Evolutionary conservation across 1,284 basidiomycete genomes (phyloP), one percentile per base, ranked within the genome.

Genomic region (Boletus semigastroideus): DNA sequence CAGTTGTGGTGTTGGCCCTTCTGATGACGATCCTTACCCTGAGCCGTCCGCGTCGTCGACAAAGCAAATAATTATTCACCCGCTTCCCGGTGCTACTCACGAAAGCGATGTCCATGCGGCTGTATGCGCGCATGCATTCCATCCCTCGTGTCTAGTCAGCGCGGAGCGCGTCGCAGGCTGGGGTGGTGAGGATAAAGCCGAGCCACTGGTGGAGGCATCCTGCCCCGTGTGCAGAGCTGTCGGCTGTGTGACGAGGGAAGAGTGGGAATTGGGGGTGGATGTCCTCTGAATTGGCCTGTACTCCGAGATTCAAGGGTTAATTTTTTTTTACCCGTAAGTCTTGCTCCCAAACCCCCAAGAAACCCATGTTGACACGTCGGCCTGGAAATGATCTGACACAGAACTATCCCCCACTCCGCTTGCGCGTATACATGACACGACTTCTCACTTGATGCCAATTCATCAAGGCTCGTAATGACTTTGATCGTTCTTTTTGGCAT

Each of bases 1-100:
- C 31, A 83, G 80, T 56, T 90, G 87, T 65, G 86, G 84, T 3
- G 62, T 88, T 25, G 88, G 86, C 0, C 87, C 87, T 7, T 82
- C 80, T 5, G 87, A 90, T 57, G 87, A 90, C 20, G 86, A 90
- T 49, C 87, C 86, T 42, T 71, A 61, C 57, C 74, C 72, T 27
- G 64, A 61, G 43, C 54, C 63, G 33, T 64, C 60, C 19, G 71
- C 66, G 12, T 59, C 64, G 12, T 45, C 36, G 19, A 68, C 72
- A 56, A 75, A 74, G 58, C 79, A 80, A 64, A 62, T 84, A 39
- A 60, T 56, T 17, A 79, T 87, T 38, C 67, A 71, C 31, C 62
- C 68, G 1, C 44, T 62, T 4, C n/a, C 22, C 12, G n/a, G 12
- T 11, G 14, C 30, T 11, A 25, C 20, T 9, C 33, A 33, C 20